These are phyloP conservation scores for Avena insularis DNA, from an alignment of 176 grass and related monocot species.

Conservation along the genomic window DNA sequence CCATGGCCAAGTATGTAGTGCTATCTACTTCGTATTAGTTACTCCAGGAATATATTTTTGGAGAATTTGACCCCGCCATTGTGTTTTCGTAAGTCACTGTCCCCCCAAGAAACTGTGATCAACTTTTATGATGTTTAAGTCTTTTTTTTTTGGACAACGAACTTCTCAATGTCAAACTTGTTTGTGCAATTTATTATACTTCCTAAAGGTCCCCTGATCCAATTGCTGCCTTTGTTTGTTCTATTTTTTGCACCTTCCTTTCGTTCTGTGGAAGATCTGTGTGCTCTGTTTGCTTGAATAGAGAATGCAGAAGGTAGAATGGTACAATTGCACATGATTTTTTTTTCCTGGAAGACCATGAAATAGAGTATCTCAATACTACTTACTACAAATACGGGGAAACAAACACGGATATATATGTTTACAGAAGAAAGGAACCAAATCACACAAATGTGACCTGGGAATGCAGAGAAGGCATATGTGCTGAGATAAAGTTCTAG, in stretches of 20 bases:
- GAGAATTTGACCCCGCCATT: neutral
- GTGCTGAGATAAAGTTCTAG: conserved; percentile 5
- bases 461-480: neutral
- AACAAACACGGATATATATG: neutral
- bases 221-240: neutral
- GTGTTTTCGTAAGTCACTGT: neutral
- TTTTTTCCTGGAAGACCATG: conserved; percentile 7
- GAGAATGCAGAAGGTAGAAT: neutral
- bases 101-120: neutral
- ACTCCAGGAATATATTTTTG: neutral
- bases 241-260: neutral
- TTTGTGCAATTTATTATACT: conserved; percentile 4
- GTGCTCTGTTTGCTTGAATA: conserved; percentile 11
- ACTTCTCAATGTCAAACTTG: neutral
- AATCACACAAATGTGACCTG: conserved; percentile 5
- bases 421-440: neutral
- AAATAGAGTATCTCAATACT: neutral
- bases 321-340: conserved; percentile 11
- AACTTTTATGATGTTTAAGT: neutral
- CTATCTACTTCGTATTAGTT: neutral
- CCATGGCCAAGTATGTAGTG: neutral
- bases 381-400: neutral
- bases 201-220: neutral
- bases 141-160: neutral
- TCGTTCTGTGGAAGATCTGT: neutral